phyloP scores from a whole-genome alignment of 106 monocot genomes.

The Dendrobium catenatum region DNA sequence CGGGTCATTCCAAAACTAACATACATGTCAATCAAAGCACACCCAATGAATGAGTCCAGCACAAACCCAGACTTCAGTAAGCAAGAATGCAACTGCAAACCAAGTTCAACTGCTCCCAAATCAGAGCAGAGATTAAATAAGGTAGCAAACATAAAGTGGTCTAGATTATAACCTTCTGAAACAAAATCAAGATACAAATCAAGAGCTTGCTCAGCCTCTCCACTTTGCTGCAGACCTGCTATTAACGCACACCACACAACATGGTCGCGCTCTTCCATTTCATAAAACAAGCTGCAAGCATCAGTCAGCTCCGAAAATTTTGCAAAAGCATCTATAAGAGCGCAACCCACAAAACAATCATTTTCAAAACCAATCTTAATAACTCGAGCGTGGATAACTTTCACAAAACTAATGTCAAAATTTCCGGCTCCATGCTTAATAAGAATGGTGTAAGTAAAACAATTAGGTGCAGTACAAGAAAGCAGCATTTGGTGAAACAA shows the following conservation, averaged over 20 bases:
- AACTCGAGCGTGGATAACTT: conserved; percentile 15
- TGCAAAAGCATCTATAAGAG: conserved; percentile 20
- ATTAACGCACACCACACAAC: conserved; percentile 19
- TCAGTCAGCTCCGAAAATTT: conserved; percentile 13
- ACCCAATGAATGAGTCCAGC: conserved; percentile 14
- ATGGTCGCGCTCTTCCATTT: conserved; percentile 13
- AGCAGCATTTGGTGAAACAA: conserved; percentile 19
- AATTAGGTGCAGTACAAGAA: conserved; percentile 13
- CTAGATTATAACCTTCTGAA: conserved; percentile 14
- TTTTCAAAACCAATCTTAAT: conserved; percentile 7
- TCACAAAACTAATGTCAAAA: conserved; percentile 1
- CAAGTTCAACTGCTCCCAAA: conserved; percentile 1
- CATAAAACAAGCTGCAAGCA: conserved; percentile 15
- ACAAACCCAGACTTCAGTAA: conserved; percentile 13
- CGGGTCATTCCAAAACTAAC: conserved; percentile 13
- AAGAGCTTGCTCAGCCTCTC: conserved; percentile 3
- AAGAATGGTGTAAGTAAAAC: conserved; percentile 20
- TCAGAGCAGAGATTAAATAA: conserved; percentile 21
- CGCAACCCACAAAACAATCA: conserved; percentile 16
- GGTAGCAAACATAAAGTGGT: conserved; percentile 18
- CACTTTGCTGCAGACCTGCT: conserved; percentile 7
- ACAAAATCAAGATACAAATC: conserved; percentile 21
- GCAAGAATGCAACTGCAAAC: conserved; percentile 24
- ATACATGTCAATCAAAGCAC: conserved; percentile 23
- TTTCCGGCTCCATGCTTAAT: conserved; percentile 4